Percentiles rank a stretch among this genome's conserved stretches.
These are phyloP conservation scores for Anthostomella pinea DNA, from an alignment of 2,329 filamentous ascomycete genomes.

Conservation along the genomic window DNA sequence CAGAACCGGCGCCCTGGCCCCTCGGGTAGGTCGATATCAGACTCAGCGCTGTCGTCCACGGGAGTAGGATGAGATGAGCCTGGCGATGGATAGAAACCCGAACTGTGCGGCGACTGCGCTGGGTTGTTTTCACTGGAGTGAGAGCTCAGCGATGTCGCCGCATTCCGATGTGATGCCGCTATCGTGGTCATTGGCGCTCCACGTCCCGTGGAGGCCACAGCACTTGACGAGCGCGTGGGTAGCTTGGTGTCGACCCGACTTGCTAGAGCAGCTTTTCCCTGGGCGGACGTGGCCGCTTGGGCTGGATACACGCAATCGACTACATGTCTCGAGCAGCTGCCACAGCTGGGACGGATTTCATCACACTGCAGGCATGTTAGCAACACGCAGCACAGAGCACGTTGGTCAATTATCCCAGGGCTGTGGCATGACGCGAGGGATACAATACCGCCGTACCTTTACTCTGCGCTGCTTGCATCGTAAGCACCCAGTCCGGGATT, in stretches of 20 bases:
- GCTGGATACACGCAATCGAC: constrained; percentile 30
- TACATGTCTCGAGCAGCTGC: constrained; percentile 29
- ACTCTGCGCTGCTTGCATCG: constrained; percentile 31
- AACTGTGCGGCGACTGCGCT: constrained; percentile 17
- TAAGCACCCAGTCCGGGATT: constrained; percentile 30
- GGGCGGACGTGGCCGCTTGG: constrained; percentile 10
- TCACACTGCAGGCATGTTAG: constrained; percentile 27
- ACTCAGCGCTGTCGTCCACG: constrained; percentile 17
- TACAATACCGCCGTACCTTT: constrained; percentile 22
- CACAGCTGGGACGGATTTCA: constrained; percentile 28
- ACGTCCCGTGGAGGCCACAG: neutral
- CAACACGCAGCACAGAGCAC: constrained; percentile 2
- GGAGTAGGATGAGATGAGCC: constrained; percentile 19
- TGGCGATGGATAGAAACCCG: constrained; percentile 22
- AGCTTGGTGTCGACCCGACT: constrained; percentile 11
- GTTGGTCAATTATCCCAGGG: constrained; percentile 1
- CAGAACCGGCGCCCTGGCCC: constrained; percentile 35
- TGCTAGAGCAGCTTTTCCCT: constrained; percentile 7
- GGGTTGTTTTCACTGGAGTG: constrained; percentile 10
- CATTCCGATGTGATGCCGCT: constrained; percentile 4
- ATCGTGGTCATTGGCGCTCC: constrained; percentile 7
- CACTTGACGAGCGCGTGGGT: too few species aligned
- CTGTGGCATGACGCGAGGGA: constrained; percentile 5
- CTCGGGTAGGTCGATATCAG: constrained; percentile 33
- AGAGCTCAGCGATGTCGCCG: constrained; percentile 6